Conservation (phyloP, 1,284 basidiomycete species). For the Cutaneotrichosporon sp. region DNA sequence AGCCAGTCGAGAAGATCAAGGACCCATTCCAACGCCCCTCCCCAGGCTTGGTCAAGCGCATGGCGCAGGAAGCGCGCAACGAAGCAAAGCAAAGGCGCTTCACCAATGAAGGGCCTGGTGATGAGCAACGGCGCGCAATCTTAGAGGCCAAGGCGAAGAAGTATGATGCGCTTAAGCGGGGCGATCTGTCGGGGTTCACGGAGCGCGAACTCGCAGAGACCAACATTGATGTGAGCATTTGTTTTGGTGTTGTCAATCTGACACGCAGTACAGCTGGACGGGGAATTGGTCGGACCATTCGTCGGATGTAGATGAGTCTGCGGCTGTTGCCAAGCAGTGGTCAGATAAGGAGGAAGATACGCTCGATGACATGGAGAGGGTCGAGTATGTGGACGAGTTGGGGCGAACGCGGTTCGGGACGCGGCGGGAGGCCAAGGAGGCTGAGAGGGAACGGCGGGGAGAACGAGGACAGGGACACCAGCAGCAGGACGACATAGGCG, state of each 20-base stretch:
- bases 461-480: background rate
- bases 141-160: constrained; percentile 74
- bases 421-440: constrained; percentile 38
- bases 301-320: constrained; percentile 38
- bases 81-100: constrained; percentile 39
- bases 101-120: constrained; percentile 32
- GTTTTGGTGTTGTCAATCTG: background rate
- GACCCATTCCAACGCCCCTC: constrained; percentile 45
- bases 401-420: constrained; percentile 45
- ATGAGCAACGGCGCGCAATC: constrained; percentile 40
- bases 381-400: constrained; percentile 49
- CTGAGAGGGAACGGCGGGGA: constrained; percentile 18
- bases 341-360: constrained; percentile 36
- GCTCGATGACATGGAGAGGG: constrained; percentile 25
- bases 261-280: background rate
- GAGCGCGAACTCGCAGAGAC: constrained; percentile 70
- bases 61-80: constrained; percentile 42
- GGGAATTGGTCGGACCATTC: constrained; percentile 35
- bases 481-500: constrained; percentile 1
- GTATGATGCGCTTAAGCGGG: constrained; percentile 73
- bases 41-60: constrained; percentile 43
- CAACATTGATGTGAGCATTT: constrained; percentile 69
- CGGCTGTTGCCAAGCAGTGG: background rate
- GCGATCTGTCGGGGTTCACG: constrained; percentile 70
- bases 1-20: constrained; percentile 20